Conservation (phyloP, 352 stramenopile species). For the Phytophthora sp. region DNA sequence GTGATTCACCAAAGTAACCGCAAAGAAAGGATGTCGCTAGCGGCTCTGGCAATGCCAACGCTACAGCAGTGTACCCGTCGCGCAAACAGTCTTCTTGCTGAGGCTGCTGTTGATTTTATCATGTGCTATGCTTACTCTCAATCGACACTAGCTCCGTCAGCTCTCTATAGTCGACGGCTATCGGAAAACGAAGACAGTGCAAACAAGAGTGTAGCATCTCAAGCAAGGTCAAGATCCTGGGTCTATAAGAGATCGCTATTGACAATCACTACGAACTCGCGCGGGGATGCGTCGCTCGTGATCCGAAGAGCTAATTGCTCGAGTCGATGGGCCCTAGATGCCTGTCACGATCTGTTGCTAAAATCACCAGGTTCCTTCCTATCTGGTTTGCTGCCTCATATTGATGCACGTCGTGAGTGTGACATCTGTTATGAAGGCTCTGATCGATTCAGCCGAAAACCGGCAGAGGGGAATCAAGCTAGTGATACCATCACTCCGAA, state of each 20-base stretch:
- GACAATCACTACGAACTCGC: constrained; percentile 48
- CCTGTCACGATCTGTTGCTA: constrained; percentile 21
- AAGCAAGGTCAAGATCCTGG: constrained; percentile 42
- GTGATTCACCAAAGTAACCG: constrained; percentile 54
- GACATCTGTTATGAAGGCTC: background rate
- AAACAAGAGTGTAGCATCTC: constrained; percentile 12
- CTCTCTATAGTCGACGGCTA: constrained; percentile 26
- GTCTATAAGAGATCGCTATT: constrained; percentile 60
- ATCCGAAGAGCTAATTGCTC: constrained; percentile 63
- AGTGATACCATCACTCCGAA: background rate
- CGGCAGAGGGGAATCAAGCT: background rate
- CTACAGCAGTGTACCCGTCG: constrained; percentile 50
- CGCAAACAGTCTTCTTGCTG: constrained; percentile 54
- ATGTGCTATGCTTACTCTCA: constrained; percentile 75
- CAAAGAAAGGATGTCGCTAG: constrained; percentile 52
- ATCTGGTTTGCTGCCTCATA: background rate
- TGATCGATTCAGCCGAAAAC: background rate
- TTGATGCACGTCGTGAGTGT: background rate
- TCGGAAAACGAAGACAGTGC: constrained; percentile 1
- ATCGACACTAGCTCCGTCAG: constrained; percentile 47
- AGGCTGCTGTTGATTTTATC: constrained; percentile 80
- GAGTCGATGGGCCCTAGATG: constrained; percentile 50
- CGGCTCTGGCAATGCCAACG: constrained; percentile 51
- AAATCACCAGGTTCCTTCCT: constrained; percentile 6
- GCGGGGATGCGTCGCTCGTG: constrained; percentile 38